A percentile compares a stretch with the other conserved stretches of the same genome.
phyloP scores from a whole-genome alignment of 2,329 filamentous ascomycete species.

The Paramyrothecium sp. region DNA sequence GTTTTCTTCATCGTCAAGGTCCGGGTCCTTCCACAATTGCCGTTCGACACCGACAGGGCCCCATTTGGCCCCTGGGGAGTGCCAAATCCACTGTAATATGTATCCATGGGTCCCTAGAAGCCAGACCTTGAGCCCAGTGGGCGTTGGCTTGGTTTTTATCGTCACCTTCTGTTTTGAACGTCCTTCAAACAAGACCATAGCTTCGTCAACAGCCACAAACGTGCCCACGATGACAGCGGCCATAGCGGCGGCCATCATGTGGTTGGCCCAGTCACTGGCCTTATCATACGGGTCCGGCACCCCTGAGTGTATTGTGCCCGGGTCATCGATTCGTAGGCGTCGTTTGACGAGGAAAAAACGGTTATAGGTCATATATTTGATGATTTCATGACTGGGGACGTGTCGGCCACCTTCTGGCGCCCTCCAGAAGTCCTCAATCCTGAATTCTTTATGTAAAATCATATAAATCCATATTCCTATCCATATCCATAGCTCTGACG shows the following conservation, averaged over 20 bases:
- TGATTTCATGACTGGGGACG: conserved; percentile 1
- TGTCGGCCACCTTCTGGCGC: background rate
- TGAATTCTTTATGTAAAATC: conserved; percentile 6
- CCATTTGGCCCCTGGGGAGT: too few species aligned
- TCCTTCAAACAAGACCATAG: conserved; percentile 3
- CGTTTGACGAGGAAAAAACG: conserved; percentile 7
- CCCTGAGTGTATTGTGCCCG: background rate
- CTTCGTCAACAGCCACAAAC: conserved; percentile 3
- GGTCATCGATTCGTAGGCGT: conserved; percentile 2
- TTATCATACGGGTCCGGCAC: conserved; percentile 1
- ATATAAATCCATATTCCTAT: conserved; percentile 11
- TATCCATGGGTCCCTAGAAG: too few species aligned
- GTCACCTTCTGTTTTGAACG: background rate
- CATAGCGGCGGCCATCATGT: conserved; percentile 2
- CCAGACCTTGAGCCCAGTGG: too few species aligned
- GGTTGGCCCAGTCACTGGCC: too few species aligned
- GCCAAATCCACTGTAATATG: too few species aligned
- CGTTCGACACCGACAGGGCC: too few species aligned
- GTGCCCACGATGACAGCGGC: background rate
- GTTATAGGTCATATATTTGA: conserved; percentile 10
- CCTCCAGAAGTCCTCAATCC: conserved; percentile 8
- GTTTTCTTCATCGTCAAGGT: too few species aligned
- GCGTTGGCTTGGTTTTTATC: background rate
- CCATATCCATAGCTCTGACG: conserved; percentile 9
- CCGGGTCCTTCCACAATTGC: background rate